These are phyloP conservation scores for Pontederia crassipes DNA, from an alignment of 176 grass and related monocot genomes.

Conservation along the genomic window DNA sequence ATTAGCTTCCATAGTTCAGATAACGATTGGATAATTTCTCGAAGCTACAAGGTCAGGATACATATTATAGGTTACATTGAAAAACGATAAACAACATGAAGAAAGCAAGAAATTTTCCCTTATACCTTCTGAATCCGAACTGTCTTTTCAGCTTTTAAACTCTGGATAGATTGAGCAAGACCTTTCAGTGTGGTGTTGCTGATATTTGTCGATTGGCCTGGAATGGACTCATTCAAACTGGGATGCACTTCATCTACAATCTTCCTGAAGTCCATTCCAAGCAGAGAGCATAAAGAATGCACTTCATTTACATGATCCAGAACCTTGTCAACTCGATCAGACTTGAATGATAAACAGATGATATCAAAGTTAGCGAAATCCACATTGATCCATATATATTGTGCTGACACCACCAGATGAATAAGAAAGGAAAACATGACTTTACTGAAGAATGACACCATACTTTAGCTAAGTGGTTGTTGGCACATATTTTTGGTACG, in stretches of 20 bases:
- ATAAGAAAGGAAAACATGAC: no score
- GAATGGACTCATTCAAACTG: conserved; percentile 39
- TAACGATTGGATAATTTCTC: conserved; percentile 53
- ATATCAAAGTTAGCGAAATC: no score
- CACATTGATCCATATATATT: no score
- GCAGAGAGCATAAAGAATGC: conserved; percentile 48
- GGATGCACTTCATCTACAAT: conserved; percentile 51
- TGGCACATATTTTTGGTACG: no score
- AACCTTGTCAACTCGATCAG: conserved; percentile 30
- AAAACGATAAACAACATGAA: no score
- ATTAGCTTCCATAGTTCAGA: conserved; percentile 82
- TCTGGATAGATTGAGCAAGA: conserved; percentile 33
- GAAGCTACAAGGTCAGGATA: conserved; percentile 16
- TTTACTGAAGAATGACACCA: no score
- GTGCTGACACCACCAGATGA: no score
- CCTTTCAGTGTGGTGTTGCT: conserved; percentile 43
- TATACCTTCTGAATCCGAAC: conserved; percentile 31
- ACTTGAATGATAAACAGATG: conserved; percentile 10
- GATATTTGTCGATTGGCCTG: conserved; percentile 50
- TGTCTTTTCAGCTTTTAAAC: conserved; percentile 38
- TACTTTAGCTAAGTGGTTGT: no score
- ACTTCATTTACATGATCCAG: conserved; percentile 48
- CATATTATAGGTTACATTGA: no score
- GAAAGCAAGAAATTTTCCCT: no score
- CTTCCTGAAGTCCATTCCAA: conserved; percentile 46